Evolutionary conservation across 352 stramenopile genomes (phyloP), one percentile per base, ranked within the genome.

Genomic region (Thraustochytrium striatum): DNA sequence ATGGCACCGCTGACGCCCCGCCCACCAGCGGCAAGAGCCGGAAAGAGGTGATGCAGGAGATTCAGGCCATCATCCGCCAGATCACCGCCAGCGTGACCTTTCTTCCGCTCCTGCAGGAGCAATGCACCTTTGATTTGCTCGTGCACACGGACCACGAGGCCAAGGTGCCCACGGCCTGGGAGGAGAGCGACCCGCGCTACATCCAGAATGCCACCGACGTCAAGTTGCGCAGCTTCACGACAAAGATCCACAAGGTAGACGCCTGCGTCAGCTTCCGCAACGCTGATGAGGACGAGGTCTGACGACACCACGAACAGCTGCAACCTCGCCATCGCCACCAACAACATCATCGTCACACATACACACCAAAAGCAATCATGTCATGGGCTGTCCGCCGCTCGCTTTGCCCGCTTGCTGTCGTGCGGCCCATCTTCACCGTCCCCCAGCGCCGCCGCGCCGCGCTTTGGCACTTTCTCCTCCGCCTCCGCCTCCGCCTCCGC

Each of bases 71-170:
- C 80, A 99, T 99, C 84, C 92, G 96, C 30, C 96, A 99, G 88
- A 98, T 99, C 84, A 99, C 96, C 28, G 95, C 95, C 11, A 95
- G 88, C 62, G 94, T 99, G n/a, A 99, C 96, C 7, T 99, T 99
- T 85, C 85, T 99, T 39, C 96, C 96, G 53, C 86, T 99, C 0
- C 87, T 99, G 21, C 91, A 98, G 61, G 96, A 99, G 83, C 92
- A 94, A 28, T 99, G 96, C 79, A 68, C 79, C 13, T 99, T 99
- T 84, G 96, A 99, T 84, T 83, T 99, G 59, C 87, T 99, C 1
- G 94, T 99, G 3, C 99, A 99, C 87, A 98, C 96, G 0, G 91
- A 98, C 83, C 96, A 96, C 83, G 92, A 98, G 81, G 95, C 94
- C 0, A 88, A 91, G 38, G 95, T 98, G 35, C 95, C 95, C 43